Evolutionary conservation across 2,329 filamentous ascomycete genomes (phyloP), one percentile per base, ranked within the genome.

Genomic region (Intubia oerlemansii): DNA sequence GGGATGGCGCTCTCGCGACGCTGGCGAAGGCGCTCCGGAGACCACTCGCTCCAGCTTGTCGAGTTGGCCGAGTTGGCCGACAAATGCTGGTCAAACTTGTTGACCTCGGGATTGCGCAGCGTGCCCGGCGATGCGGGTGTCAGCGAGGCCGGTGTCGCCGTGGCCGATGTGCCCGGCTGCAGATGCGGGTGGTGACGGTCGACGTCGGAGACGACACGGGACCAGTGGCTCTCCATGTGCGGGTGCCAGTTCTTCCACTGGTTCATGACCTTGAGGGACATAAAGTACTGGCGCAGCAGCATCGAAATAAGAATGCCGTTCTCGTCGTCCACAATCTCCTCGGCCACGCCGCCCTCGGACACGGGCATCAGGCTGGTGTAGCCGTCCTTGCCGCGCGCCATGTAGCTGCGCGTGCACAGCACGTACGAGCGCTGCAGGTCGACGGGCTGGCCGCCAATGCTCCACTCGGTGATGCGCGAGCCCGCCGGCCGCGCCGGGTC

Each of bases 221-320:
- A 51, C 72, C 79, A 90, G 44, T 80, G 71, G 2, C 55, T 50
- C 11, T 59, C 53, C 43, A 79, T 56, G 34, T 58, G 60, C 1
- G 61, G 54, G 10, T 72, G 65, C 55, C 77, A 77, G 33, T 69
- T 60, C 34, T 66, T 69, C 82, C 82, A 92, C 41, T 68, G 67
- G 12, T 80, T 78, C 16, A 91, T 53, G 1, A 84, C 74, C 32
- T 79, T 78, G 24, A 91, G 58, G 6, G 72, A 77, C 62, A 91
- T 75, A 50, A 92, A 92, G 49, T 91, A 92, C 45, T 92, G 82
- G 10, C 82, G 68, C 13, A 93, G 59, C 46, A 93, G 72, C 43
- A 77, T 79, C 27, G 76, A 82, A 41, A 92, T 79, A 32, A 92
- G 59, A 11, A 90, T 71, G 4, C 82, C 84, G 39, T 78, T 84